Conservation (phyloP, 1,284 basidiomycete genomes). For the Gomphus bonarii region DNA sequence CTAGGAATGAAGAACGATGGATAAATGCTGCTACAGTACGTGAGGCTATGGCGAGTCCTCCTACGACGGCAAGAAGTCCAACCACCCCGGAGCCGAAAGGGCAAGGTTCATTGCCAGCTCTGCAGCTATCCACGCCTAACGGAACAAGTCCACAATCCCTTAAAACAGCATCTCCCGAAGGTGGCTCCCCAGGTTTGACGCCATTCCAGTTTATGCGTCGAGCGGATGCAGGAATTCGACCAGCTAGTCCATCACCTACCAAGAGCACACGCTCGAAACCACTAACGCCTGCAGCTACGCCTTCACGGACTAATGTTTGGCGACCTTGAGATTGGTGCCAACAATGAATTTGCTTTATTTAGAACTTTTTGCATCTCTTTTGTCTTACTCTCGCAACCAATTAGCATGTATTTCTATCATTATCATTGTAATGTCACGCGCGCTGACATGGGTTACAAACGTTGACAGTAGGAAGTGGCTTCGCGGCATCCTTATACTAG, state of each 20-base stretch:
- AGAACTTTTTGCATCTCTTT: constrained; percentile 1
- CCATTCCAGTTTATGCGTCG: constrained; percentile 48
- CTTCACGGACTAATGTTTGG: constrained; percentile 7
- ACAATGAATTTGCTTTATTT: constrained; percentile 1
- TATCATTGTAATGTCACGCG: constrained; percentile 4
- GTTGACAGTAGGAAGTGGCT: too few species aligned
- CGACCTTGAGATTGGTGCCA: constrained; percentile 4
- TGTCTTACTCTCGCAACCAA: neutral
- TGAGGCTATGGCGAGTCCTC: constrained; percentile 34
- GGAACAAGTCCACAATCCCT: constrained; percentile 35
- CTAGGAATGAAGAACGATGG: constrained; percentile 59
- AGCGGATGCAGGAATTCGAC: constrained; percentile 24
- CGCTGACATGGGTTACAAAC: too few species aligned
- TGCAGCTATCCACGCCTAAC: constrained; percentile 38
- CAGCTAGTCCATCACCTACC: constrained; percentile 3
- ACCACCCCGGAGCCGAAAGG: constrained; percentile 58
- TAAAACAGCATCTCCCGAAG: constrained; percentile 27
- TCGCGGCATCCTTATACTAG: too few species aligned
- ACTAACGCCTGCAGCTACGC: neutral
- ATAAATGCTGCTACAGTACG: constrained; percentile 67
- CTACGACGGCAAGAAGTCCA: constrained; percentile 36
- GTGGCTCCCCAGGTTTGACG: constrained; percentile 37
- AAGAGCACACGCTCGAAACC: neutral
- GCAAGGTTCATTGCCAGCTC: constrained; percentile 31
- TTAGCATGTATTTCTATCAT: constrained; percentile 8